Base-by-base conservation (phyloP, 306 rosid species). In the Urtica urens region DNA sequence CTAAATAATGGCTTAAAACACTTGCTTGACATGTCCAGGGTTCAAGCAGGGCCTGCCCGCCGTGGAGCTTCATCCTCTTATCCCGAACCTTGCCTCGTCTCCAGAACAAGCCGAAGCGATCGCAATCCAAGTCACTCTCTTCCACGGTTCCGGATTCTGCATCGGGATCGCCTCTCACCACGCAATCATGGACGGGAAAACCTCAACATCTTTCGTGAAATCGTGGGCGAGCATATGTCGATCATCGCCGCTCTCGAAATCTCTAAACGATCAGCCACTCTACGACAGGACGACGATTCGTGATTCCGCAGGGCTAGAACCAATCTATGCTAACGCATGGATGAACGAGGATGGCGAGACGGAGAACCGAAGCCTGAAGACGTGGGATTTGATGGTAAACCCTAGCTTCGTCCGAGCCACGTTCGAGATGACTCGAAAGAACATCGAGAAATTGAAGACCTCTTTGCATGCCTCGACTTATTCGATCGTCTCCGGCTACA, bases 171-270 rank as follows among this genome's bases (percentile, higher is more conserved):
- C 66, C 8, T 22, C 51, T 1, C 78, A 72, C 60, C 78, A 72
- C 19, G 66, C 63, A 0, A 17, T 61, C 23, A 10, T 62, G 0
- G 78, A 66, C 10, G 73, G 73, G 7, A 61, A 26, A 26, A 30
- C 40, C 3, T 51, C 59, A 14, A 66, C 59, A 22, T 24, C 58
- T 3, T 83, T 76, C 34, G 23, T 73, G 9, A 83, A 83, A 55
- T 48, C 80, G 0, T 83, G 94, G 85, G 75, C 85, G 51, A 53
- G 55, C 12, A 30, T 72, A 4, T 79, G 87, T 53, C 48, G 34
- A 28, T 28, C 34, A 28, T n/a, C 23, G 18, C 15, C 15, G 1
- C 15, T 69, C 49, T 47, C 57, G 1, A n/a, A n/a, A n/a, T 4
- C 33, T 28, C 4, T 28, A 4, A 9, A 10, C n/a, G 11, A 35